A percentile compares a stretch with the other conserved stretches of the same genome.
Conservation (phyloP, 495 filamentous ascomycete genomes). For the Aspergillus bridgeri region DNA sequence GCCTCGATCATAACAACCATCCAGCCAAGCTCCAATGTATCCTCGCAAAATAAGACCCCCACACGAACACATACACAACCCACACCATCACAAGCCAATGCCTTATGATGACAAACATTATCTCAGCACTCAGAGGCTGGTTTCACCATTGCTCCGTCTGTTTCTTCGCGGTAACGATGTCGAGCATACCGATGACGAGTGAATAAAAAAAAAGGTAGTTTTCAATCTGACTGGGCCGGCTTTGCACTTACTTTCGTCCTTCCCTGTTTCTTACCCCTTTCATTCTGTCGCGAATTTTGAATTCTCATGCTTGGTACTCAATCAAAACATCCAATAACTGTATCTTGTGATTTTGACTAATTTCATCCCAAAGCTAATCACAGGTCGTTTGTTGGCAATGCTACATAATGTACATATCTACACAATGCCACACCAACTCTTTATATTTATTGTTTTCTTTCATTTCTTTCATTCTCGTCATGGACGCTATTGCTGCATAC, state of each 20-base stretch:
- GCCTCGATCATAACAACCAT: background rate
- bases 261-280: background rate
- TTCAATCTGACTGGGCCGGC: slow-evolving; percentile 19
- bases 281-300: too few species aligned
- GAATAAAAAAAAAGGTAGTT: slow-evolving; percentile 34
- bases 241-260: background rate
- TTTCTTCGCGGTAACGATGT: slow-evolving; percentile 32
- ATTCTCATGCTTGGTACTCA: too few species aligned
- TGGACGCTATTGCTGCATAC: slow-evolving; percentile 1
- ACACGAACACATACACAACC: background rate
- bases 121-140: slow-evolving; percentile 29
- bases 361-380: too few species aligned
- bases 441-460: background rate
- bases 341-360: too few species aligned
- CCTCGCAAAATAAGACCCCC: background rate
- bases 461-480: background rate
- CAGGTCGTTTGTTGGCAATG: too few species aligned
- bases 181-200: slow-evolving; percentile 36
- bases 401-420: too few species aligned
- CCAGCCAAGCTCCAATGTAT: background rate
- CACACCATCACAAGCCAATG: background rate
- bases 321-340: too few species aligned
- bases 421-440: too few species aligned
- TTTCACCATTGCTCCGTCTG: slow-evolving; percentile 29
- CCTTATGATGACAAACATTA: slow-evolving; percentile 30